phyloP scores from a whole-genome alignment of 306 rosid genomes.

The Vicia sativa region DNA sequence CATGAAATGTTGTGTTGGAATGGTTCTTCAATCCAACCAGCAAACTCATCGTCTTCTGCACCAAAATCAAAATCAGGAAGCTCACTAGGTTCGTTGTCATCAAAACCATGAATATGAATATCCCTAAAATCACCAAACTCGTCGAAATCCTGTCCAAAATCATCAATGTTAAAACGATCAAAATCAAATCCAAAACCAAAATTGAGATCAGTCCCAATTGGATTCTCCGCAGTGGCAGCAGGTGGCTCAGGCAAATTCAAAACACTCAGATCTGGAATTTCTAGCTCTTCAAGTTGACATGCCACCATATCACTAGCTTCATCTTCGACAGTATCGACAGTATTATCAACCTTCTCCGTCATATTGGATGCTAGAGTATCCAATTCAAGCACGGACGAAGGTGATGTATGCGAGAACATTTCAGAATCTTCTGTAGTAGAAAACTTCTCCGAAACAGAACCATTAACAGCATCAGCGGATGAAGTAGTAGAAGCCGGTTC shows the following conservation, averaged over 20 bases:
- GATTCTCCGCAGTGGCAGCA: neutral
- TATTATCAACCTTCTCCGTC: slow-evolving; percentile 19
- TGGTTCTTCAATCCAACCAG: slow-evolving; percentile 70
- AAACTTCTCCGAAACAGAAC: slow-evolving; percentile 9
- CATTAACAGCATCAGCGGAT: neutral
- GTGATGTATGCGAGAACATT: slow-evolving; percentile 53
- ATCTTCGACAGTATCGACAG: slow-evolving; percentile 1
- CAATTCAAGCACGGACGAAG: slow-evolving; percentile 66
- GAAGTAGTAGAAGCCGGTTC: neutral
- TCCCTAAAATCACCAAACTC: slow-evolving; percentile 47
- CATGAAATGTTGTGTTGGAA: slow-evolving; percentile 53
- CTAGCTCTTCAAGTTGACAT: slow-evolving; percentile 37
- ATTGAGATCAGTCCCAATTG: slow-evolving; percentile 36
- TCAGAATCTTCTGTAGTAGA: slow-evolving; percentile 44
- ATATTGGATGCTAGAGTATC: slow-evolving; percentile 48
- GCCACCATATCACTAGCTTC: slow-evolving; percentile 23
- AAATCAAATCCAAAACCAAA: slow-evolving; percentile 43
- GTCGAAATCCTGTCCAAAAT: slow-evolving; percentile 45
- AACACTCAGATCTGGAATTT: slow-evolving; percentile 55
- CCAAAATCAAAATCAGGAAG: slow-evolving; percentile 78
- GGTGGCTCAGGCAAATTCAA: slow-evolving; percentile 29
- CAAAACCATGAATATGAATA: slow-evolving; percentile 50
- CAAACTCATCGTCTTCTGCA: slow-evolving; percentile 59
- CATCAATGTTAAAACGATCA: slow-evolving; percentile 41
- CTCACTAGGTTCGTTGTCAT: slow-evolving; percentile 49